These are phyloP conservation scores for Coemansia sp. DNA, from an alignment of 192 early-diverging fungal genomes.

Conservation along the genomic window DNA sequence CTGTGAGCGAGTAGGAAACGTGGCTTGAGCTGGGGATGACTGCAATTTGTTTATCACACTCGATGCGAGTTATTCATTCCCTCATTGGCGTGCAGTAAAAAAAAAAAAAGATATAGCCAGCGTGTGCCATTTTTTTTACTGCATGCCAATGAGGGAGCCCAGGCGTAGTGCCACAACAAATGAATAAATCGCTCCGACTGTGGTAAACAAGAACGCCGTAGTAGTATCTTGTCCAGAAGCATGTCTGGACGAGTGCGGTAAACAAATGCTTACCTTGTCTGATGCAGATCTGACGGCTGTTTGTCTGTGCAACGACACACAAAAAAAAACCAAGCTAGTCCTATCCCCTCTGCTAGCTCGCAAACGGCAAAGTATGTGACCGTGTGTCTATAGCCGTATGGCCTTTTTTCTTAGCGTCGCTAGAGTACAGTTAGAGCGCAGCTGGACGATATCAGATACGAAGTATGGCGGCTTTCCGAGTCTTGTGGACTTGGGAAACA, in stretches of 20 bases:
- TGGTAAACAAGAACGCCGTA: background rate
- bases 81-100: background rate
- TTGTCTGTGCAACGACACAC: slow-evolving; percentile 7
- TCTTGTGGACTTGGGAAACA: background rate
- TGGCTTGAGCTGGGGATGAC: slow-evolving; percentile 23
- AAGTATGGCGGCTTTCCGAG: background rate
- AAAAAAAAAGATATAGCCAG: background rate
- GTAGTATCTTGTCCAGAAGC: background rate
- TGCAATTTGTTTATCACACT: background rate
- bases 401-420: no score
- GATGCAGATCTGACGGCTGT: background rate
- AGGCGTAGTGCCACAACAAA: no score
- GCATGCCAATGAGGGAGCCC: no score
- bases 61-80: background rate
- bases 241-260: background rate
- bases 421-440: background rate
- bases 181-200: no score
- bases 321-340: background rate
- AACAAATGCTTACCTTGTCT: slow-evolving; percentile 8
- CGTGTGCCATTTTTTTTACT: background rate
- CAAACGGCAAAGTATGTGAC: background rate
- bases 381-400: background rate
- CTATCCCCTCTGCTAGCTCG: background rate
- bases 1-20: slow-evolving; percentile 23
- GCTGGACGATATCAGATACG: background rate